Conservation (phyloP, 805 yeast species). For the Lipomyces sp. region DNA sequence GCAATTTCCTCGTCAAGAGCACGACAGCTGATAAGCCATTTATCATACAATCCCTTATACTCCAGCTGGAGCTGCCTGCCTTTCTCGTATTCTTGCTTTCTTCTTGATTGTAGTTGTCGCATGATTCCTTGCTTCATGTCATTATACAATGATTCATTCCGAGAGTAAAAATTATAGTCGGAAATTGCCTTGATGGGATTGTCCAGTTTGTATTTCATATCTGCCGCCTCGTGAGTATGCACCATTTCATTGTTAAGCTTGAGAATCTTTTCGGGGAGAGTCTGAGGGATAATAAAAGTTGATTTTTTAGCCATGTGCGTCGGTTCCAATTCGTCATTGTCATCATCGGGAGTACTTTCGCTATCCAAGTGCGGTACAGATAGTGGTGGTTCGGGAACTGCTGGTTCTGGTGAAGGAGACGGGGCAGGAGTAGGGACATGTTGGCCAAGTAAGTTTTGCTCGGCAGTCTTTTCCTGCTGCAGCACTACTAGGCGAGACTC, state of each 20-base stretch:
- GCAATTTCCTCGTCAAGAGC: conserved; percentile 27
- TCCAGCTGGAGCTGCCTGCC: conserved; percentile 28
- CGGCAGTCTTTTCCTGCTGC: conserved; percentile 12
- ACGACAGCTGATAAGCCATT: conserved; percentile 23
- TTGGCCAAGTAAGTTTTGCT: conserved; percentile 3
- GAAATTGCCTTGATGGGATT: conserved; percentile 20
- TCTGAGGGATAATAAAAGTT: background rate
- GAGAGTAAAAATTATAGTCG: conserved; percentile 21
- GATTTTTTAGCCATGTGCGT: background rate
- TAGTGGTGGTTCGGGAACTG: background rate
- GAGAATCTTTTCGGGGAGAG: conserved; percentile 14
- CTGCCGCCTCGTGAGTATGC: background rate
- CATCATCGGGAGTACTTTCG: background rate
- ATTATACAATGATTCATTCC: conserved; percentile 8
- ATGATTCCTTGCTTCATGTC: conserved; percentile 11
- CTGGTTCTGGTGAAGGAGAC: conserved; percentile 16
- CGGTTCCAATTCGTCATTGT: background rate
- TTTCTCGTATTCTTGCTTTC: conserved; percentile 10
- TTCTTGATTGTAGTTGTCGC: conserved; percentile 9
- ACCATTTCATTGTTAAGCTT: background rate
- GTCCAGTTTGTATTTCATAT: conserved; percentile 15
- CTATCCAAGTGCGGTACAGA: background rate
- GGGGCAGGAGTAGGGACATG: conserved; percentile 23
- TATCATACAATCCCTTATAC: conserved; percentile 25
- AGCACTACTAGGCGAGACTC: conserved; percentile 20